A percentile compares a stretch with the other conserved stretches of the same genome.
phyloP scores from a whole-genome alignment of 495 filamentous ascomycete species.

The Chaetomium fimeti region DNA sequence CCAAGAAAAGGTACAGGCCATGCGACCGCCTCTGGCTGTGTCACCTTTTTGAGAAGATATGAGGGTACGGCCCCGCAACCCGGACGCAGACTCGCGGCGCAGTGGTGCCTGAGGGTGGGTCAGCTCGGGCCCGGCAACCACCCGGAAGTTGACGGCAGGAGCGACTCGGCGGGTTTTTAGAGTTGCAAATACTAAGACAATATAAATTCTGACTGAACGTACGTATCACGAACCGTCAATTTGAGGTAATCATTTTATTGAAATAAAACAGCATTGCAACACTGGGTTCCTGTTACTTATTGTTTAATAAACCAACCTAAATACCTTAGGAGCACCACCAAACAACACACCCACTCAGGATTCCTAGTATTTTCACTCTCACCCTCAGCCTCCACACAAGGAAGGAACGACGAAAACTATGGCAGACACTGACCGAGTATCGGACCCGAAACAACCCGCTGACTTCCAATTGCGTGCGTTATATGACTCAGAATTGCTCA shows the following conservation, averaged over 20 bases:
- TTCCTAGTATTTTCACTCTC: constrained; percentile 18
- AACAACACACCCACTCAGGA: neutral
- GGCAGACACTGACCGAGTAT: neutral
- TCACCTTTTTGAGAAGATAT: neutral
- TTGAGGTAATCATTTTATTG: neutral
- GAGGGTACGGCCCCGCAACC: constrained; percentile 2
- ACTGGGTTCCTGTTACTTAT: too few relatives aligned
- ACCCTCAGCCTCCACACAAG: neutral
- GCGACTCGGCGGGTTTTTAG: neutral
- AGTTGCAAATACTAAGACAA: neutral
- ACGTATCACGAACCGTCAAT: neutral
- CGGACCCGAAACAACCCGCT: neutral
- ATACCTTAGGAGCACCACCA: too few relatives aligned
- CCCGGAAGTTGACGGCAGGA: constrained; percentile 12
- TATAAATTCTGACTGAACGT: neutral
- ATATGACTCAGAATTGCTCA: neutral
- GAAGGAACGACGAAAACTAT: constrained; percentile 1
- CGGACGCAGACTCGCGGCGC: constrained; percentile 8
- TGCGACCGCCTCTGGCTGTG: neutral
- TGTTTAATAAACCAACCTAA: neutral
- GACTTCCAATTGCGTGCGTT: neutral
- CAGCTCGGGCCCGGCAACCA: constrained; percentile 9
- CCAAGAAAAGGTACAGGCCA: neutral
- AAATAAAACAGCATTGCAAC: neutral
- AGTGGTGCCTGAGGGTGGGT: constrained; percentile 17